Conservation (phyloP, 2,329 filamentous ascomycete species). For the Calonectria henricotiae region DNA sequence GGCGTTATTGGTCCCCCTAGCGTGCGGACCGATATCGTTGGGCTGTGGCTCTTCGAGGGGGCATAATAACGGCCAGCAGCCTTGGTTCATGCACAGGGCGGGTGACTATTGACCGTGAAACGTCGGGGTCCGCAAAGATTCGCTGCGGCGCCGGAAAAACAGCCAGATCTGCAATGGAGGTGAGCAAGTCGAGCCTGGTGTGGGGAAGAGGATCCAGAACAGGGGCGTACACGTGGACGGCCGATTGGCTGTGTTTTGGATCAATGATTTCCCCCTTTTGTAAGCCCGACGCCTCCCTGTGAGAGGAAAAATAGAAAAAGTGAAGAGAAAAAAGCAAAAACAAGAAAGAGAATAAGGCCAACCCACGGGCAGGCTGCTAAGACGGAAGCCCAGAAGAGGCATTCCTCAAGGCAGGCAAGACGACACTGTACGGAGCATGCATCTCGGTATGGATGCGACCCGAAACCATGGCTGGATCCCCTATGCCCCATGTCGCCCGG, state of each 20-base stretch:
- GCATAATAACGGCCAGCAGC: not conserved
- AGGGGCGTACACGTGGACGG: slow-evolving; percentile 37
- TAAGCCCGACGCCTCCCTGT: slow-evolving; percentile 17
- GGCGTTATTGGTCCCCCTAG: slow-evolving; percentile 1
- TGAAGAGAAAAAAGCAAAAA: not conserved
- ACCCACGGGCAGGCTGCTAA: slow-evolving; percentile 3
- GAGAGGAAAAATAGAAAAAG: not conserved
- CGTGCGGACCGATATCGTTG: slow-evolving; percentile 7
- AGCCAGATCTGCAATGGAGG: slow-evolving; percentile 14
- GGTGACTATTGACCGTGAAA: slow-evolving; percentile 25
- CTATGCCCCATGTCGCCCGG: slow-evolving; percentile 18
- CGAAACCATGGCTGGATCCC: slow-evolving; percentile 22
- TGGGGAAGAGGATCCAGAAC: slow-evolving; percentile 31
- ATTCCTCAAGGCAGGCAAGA: slow-evolving; percentile 31
- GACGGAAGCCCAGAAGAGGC: slow-evolving; percentile 6
- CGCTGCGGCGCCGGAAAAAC: slow-evolving; percentile 8
- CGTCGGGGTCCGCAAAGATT: slow-evolving; percentile 18
- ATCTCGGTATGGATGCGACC: slow-evolving; percentile 21
- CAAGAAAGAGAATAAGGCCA: not conserved
- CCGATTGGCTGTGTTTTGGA: slow-evolving; percentile 38
- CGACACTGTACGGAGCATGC: not conserved
- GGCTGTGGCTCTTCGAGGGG: not conserved
- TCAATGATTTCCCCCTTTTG: slow-evolving; percentile 28
- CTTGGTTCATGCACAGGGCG: slow-evolving; percentile 24
- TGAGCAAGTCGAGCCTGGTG: slow-evolving; percentile 15